Percentiles rank a stretch among this genome's conserved stretches.
These are phyloP conservation scores for Neurospora sp. DNA, from an alignment of 2,329 filamentous ascomycete species.

Conservation along the genomic window DNA sequence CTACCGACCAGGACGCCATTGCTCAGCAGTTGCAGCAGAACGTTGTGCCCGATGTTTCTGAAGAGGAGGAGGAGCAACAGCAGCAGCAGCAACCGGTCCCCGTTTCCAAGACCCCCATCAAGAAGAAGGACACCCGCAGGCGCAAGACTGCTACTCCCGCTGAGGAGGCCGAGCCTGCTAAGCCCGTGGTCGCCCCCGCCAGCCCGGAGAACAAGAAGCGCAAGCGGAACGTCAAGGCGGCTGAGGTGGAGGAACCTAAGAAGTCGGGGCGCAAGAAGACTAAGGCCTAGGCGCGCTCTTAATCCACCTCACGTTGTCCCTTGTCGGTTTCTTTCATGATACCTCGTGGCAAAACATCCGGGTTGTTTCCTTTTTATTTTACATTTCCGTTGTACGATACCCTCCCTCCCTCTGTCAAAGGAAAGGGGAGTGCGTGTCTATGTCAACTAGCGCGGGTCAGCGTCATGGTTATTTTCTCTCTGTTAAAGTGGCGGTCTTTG, in stretches of 20 bases:
- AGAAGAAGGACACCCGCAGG: conserved; percentile 40
- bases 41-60: conserved; percentile 27
- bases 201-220: conserved; percentile 53
- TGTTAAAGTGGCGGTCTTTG: not conserved
- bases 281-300: conserved; percentile 25
- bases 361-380: conserved; percentile 10
- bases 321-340: conserved; percentile 22
- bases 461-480: not conserved
- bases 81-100: conserved; percentile 17
- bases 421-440: not conserved
- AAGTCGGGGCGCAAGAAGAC: conserved; percentile 51
- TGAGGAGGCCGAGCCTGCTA: conserved; percentile 30
- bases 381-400: conserved; percentile 8
- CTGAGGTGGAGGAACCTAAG: conserved; percentile 48
- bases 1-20: conserved; percentile 46
- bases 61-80: conserved; percentile 25
- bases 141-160: conserved; percentile 43
- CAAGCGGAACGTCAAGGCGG: conserved; percentile 47
- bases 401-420: conserved; percentile 2
- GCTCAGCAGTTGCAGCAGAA: conserved; percentile 47
- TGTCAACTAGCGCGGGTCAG: not conserved
- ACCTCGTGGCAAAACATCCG: conserved; percentile 11
- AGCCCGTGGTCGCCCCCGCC: conserved; percentile 32
- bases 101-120: conserved; percentile 48
- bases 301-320: conserved; percentile 16